Conservation (phyloP, 164 flowering plant genomes). For the Stephania japonica region DNA sequence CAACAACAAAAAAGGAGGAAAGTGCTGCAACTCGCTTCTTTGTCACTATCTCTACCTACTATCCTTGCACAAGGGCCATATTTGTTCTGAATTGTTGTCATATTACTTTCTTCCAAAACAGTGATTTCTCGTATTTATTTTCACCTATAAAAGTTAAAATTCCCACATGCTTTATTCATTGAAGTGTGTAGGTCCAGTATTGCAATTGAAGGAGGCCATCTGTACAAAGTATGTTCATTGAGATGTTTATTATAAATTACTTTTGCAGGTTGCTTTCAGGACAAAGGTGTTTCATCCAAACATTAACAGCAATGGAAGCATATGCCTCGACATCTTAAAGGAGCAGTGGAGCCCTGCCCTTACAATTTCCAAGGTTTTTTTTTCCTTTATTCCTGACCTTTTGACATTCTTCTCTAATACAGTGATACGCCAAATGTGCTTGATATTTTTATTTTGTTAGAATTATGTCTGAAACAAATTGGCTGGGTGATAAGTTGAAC, state of each 20-base stretch:
- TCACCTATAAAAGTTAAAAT: no score
- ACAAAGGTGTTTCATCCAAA: slow-evolving; percentile 34
- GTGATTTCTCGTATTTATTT: no score
- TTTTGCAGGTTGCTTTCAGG: slow-evolving; percentile 32
- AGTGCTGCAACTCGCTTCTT: no score
- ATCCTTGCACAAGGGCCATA: no score
- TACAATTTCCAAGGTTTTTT: slow-evolving; percentile 29
- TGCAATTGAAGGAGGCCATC: not conserved
- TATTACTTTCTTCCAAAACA: no score
- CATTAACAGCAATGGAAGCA: slow-evolving; percentile 35
- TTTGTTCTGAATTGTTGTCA: no score
- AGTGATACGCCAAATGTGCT: not conserved
- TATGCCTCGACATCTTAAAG: slow-evolving; percentile 32
- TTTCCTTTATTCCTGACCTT: no score
- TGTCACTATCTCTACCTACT: no score
- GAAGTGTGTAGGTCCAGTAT: not conserved
- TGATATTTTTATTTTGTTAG: no score
- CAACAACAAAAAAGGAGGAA: no score
- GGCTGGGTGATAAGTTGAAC: not conserved
- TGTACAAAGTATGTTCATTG: not conserved
- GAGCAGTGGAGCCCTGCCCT: slow-evolving; percentile 38
- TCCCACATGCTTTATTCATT: no score
- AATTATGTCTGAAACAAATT: not conserved
- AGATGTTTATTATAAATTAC: not conserved
- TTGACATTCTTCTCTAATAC: not conserved